Percentiles rank a stretch among this genome's conserved stretches.
phyloP scores from a whole-genome alignment of 495 filamentous ascomycete species.

The Penicillium subrubescens region DNA sequence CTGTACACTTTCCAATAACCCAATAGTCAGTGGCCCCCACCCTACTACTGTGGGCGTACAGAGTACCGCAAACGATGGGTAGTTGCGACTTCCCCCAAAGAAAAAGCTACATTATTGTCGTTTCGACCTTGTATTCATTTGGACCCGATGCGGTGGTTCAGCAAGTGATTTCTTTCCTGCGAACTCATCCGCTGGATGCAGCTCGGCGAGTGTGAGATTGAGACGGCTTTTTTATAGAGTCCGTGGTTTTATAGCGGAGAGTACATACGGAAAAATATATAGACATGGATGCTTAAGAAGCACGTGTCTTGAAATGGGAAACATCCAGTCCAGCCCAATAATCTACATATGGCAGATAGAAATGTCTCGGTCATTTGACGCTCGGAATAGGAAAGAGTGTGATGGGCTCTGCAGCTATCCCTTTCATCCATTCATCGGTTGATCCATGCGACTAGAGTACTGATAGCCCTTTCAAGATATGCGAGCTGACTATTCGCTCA shows the following conservation, averaged over 20 bases:
- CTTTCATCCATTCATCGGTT: background rate
- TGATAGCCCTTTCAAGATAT: background rate
- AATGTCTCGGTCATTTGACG: constrained; percentile 18
- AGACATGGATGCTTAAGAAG: background rate
- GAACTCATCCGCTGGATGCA: constrained; percentile 4
- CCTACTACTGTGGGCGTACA: background rate
- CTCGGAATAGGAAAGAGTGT: constrained; percentile 9
- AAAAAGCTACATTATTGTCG: background rate
- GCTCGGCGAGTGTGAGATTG: background rate
- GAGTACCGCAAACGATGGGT: background rate
- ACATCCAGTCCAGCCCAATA: background rate
- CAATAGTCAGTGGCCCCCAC: background rate
- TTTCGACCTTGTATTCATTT: constrained; percentile 13
- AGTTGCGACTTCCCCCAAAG: background rate
- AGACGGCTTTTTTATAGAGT: background rate
- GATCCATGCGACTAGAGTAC: background rate
- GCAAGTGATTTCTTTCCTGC: background rate
- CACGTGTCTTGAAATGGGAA: background rate
- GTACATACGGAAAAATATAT: background rate
- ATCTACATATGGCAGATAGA: background rate
- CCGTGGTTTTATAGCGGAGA: background rate
- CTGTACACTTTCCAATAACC: constrained; percentile 1
- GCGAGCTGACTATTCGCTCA: background rate
- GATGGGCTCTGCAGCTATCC: constrained; percentile 15
- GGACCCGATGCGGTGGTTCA: constrained; percentile 21